Conservation (phyloP, 116 monocot species). For the Zostera marina region DNA sequence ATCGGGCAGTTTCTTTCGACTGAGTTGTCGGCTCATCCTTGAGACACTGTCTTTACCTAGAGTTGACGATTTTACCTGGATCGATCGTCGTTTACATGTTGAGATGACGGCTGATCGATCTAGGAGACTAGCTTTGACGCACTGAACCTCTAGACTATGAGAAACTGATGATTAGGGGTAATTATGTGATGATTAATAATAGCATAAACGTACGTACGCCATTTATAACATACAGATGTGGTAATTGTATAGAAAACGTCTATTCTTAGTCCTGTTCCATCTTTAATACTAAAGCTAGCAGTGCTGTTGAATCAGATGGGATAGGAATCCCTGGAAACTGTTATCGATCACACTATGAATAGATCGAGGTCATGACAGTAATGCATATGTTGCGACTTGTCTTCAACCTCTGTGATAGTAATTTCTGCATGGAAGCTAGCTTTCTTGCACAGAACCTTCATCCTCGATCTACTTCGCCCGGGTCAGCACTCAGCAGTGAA, state of each 20-base stretch:
- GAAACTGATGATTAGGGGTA: no score
- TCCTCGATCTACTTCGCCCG: not conserved
- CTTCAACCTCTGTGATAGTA: not conserved
- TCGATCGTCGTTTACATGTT: no score
- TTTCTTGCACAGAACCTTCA: not conserved
- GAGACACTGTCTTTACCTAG: no score
- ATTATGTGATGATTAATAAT: no score
- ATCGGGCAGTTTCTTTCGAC: no score
- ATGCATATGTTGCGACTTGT: not conserved
- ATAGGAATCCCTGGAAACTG: not conserved
- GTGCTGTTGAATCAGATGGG: not conserved
- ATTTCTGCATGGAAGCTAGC: not conserved
- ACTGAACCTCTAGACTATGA: no score
- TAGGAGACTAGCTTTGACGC: no score
- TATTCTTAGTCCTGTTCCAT: not conserved
- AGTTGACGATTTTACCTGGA: no score
- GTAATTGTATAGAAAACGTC: not conserved
- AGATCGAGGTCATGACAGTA: not conserved
- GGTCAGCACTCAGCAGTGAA: no score
- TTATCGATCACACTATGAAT: not conserved
- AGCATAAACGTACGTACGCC: no score
- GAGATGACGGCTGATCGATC: no score
- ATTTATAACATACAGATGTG: not conserved
- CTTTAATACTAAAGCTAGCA: slow-evolving; percentile 1
- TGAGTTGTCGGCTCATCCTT: no score